Evolutionary conservation across 805 yeast species (phyloP), one percentile per base, ranked within the genome.

Genomic region (Ogataea saltuana): DNA sequence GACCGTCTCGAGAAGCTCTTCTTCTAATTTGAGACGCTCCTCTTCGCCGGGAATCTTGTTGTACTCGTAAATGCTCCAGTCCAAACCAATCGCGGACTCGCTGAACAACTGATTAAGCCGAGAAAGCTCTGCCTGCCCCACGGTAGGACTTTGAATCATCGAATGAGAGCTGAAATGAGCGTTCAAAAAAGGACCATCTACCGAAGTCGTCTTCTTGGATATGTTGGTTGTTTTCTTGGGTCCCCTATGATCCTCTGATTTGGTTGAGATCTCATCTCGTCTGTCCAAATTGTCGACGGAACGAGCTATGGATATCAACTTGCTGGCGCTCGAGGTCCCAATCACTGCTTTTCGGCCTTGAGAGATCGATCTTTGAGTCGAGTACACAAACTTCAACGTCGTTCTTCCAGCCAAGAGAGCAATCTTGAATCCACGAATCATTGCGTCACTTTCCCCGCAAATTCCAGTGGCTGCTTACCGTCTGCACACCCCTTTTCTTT

Each of bases 31-130:
- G 36, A 49, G 13, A 47, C 65, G 45, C 46, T 48, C 40, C 18
- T 51, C 56, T 31, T 78, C 73, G 26, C 80, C 83, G 0, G 88
- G 91, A 4, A 84, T 78, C 16, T 78, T 75, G 10, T 64, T 51
- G 46, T 75, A 81, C 5, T 66, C 59, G 6, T 71, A 74, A 16
- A 76, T 67, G 12, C 83, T 74, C 88, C 89, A 83, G 51, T 82
- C 86, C 31, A 78, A 67, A 17, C 61, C 59, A 2, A 76, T 69
- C 15, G 64, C 64, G 1, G 81, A 65, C 2, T 58, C 58, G 45
- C 75, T 72, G 56, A 83, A 79, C 49, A 75, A 69, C n/a, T 61
- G 61, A 37, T 64, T 66, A 0, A 57, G 32, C 30, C 36, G 42
- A 1, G 48, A 16, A 6, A 33, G 26, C 21, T 55, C 42, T 5